These are phyloP conservation scores for Coemansia sp. DNA, from an alignment of 192 early-diverging fungal species.

Conservation along the genomic window DNA sequence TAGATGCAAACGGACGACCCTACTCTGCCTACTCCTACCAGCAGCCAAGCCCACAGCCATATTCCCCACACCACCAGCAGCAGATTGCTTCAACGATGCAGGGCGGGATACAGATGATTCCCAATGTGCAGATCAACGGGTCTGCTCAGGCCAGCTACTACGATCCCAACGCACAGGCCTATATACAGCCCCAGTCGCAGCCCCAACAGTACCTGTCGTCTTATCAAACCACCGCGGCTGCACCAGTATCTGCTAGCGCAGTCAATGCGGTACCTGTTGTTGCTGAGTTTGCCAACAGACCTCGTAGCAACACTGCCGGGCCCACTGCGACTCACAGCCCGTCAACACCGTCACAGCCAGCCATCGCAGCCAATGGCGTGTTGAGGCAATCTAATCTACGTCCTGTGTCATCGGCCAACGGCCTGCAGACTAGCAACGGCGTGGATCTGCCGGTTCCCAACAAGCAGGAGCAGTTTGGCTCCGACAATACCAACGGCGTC, in stretches of 20 bases:
- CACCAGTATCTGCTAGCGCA: constrained; percentile 9
- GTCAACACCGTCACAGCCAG: not conserved
- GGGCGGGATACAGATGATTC: not conserved
- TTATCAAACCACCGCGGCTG: too few species aligned
- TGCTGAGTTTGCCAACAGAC: constrained; percentile 14
- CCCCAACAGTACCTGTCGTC: too few species aligned
- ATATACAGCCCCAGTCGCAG: constrained; percentile 11
- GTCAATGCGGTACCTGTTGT: not conserved
- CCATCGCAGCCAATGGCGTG: not conserved
- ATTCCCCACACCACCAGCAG: constrained; percentile 1
- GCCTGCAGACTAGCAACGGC: constrained; percentile 10
- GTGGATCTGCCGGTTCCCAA: constrained; percentile 13
- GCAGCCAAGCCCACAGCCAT: constrained; percentile 8
- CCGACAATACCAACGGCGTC: not conserved
- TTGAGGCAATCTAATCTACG: not conserved
- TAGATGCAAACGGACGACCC: constrained; percentile 25
- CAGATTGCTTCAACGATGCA: not conserved
- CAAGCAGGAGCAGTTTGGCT: constrained; percentile 14
- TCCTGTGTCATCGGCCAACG: not conserved
- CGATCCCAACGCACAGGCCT: constrained; percentile 12
- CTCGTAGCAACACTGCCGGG: constrained; percentile 41
- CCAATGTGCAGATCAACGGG: not conserved
- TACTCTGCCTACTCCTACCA: constrained; percentile 20
- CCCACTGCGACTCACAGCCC: not conserved
- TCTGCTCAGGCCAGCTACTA: constrained; percentile 25